Percentiles rank a stretch among this genome's conserved stretches.
Conservation (phyloP, 2,329 filamentous ascomycete genomes). For the Paramyrothecium sp. region DNA sequence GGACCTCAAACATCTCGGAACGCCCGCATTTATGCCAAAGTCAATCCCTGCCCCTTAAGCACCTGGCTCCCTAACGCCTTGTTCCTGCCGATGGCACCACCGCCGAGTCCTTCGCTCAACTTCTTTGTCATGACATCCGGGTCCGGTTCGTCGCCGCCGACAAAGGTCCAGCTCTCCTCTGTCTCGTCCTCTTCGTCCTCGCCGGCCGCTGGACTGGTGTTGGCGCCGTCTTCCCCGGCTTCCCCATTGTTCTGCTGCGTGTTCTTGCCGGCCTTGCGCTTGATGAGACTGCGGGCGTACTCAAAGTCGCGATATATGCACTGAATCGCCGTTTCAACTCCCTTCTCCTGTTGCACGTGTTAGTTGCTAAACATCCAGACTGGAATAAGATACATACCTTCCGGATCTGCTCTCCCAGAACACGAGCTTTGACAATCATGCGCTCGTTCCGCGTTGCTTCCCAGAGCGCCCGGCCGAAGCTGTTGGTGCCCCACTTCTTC, state of each 20-base stretch:
- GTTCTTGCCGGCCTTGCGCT: constrained; percentile 58
- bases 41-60: constrained; percentile 5
- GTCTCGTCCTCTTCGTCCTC: constrained; percentile 57
- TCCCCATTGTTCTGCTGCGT: constrained; percentile 11
- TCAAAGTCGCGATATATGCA: constrained; percentile 93
- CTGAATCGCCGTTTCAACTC: constrained; percentile 87
- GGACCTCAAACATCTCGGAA: not conserved
- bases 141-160: constrained; percentile 58
- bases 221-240: not conserved
- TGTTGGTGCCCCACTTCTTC: constrained; percentile 83
- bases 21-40: not conserved
- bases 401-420: constrained; percentile 83
- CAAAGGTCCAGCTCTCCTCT: constrained; percentile 88
- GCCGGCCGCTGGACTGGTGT: constrained; percentile 17
- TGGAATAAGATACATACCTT: constrained; percentile 64
- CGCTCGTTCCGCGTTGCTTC: constrained; percentile 85
- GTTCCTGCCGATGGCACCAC: constrained; percentile 13
- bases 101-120: constrained; percentile 32
- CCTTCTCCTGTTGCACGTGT: constrained; percentile 66
- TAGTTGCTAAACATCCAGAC: constrained; percentile 16
- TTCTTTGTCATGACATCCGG: constrained; percentile 40
- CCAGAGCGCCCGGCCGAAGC: constrained; percentile 85
- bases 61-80: constrained; percentile 21
- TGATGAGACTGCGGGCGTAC: constrained; percentile 83
- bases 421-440: constrained; percentile 83